Evolutionary conservation across 768 basidiomycete species (phyloP).

Genomic region (Tulasnella sp.): DNA sequence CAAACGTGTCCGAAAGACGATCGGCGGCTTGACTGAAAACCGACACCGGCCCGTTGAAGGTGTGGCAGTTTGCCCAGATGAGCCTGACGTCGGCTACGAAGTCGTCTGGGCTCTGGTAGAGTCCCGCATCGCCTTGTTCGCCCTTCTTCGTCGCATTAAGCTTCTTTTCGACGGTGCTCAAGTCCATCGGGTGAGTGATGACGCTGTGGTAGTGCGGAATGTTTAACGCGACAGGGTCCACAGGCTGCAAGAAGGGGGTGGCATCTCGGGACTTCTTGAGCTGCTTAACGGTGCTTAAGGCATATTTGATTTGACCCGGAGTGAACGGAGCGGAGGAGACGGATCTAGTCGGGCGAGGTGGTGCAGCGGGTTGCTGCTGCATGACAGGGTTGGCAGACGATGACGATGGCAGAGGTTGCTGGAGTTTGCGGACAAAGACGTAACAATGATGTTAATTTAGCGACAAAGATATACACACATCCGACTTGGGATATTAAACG

Average conservation of each 20-base stretch:
- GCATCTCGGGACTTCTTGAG: constrained; percentile 84
- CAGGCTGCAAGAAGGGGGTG: constrained; percentile 68
- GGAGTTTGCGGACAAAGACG: constrained; percentile 11
- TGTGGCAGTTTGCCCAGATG: constrained; percentile 77
- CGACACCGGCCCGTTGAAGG: constrained; percentile 92
- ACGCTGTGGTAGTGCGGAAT: constrained; percentile 78
- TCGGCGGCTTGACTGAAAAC: constrained; percentile 67
- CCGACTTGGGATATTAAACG: constrained; percentile 45
- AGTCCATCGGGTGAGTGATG: constrained; percentile 88
- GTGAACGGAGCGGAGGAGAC: constrained; percentile 31
- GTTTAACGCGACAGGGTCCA: constrained; percentile 62
- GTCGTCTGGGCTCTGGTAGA: constrained; percentile 63
- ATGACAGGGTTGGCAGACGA: constrained; percentile 25
- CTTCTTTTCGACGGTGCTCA: constrained; percentile 85
- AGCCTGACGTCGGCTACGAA: constrained; percentile 77
- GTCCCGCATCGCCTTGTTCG: constrained; percentile 54
- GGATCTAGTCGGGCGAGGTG: constrained; percentile 17
- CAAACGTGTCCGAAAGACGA: constrained; percentile 71
- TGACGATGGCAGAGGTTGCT: constrained; percentile 21
- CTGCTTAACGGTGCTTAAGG: constrained; percentile 59
- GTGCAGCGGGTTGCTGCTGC: constrained; percentile 20
- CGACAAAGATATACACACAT: constrained; percentile 39
- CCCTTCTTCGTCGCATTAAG: constrained; percentile 53
- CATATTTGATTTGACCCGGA: constrained; percentile 65
- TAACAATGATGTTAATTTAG: constrained; percentile 38